phyloP scores from a whole-genome alignment of 2,329 filamentous ascomycete species.

The Cladobotryum mycophilum region DNA sequence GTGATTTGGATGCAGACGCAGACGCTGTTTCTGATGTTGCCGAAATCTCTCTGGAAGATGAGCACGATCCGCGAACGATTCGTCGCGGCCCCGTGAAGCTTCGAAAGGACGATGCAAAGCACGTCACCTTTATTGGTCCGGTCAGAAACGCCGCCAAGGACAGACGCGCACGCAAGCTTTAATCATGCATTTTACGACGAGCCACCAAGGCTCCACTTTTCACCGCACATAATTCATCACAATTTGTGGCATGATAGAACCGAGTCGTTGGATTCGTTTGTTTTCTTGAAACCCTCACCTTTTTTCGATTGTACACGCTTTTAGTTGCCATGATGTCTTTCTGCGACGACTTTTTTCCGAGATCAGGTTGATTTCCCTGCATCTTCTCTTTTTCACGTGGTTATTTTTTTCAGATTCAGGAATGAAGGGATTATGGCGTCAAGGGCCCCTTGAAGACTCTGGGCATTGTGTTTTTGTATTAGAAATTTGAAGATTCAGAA shows the following conservation, averaged over 20 bases:
- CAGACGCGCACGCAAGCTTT: conserved; percentile 22
- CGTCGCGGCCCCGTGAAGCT: conserved; percentile 42
- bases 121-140: conserved; percentile 49
- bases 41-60: conserved; percentile 56
- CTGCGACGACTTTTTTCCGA: conserved; percentile 1
- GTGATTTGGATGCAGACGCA: conserved; percentile 48
- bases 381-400: no score
- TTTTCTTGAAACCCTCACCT: not conserved
- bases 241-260: conserved; percentile 7
- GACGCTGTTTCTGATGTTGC: conserved; percentile 55
- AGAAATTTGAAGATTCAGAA: conserved; percentile 7
- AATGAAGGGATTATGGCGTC: not conserved
- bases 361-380: not conserved
- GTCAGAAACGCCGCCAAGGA: conserved; percentile 37
- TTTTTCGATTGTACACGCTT: conserved; percentile 8
- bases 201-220: not conserved
- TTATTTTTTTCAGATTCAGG: not conserved
- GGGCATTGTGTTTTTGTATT: conserved; percentile 7
- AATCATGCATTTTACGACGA: not conserved
- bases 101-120: conserved; percentile 49
- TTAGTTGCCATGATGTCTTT: conserved; percentile 9
- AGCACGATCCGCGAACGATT: conserved; percentile 41
- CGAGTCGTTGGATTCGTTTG: conserved; percentile 8
- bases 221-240: conserved; percentile 5
- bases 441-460: not conserved